A percentile compares a stretch with the other conserved stretches of the same genome.
Evolutionary conservation across 2,329 filamentous ascomycete genomes (phyloP).

Genomic region (Cytospora mali): DNA sequence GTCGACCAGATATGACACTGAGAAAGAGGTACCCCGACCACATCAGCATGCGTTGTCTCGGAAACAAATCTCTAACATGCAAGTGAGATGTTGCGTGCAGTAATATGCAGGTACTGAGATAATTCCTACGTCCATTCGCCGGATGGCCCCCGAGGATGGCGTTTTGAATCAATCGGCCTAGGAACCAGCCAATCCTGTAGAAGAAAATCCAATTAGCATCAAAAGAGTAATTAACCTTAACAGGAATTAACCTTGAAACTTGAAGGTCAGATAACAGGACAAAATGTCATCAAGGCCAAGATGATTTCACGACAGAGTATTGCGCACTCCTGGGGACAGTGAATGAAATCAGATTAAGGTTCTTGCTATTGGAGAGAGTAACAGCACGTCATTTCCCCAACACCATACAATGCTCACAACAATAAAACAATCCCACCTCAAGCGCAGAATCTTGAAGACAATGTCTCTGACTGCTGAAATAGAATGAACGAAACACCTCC

Average conservation of each 20-base stretch:
- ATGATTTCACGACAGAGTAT: slow-evolving; percentile 4
- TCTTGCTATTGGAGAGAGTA: slow-evolving; percentile 13
- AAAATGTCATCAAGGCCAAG: background rate
- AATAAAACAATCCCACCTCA: background rate
- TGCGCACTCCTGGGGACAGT: background rate
- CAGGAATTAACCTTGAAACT: slow-evolving; percentile 7
- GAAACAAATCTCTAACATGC: background rate
- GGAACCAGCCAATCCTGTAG: slow-evolving; percentile 1
- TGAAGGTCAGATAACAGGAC: slow-evolving; percentile 1
- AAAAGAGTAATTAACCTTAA: background rate
- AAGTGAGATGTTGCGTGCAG: background rate
- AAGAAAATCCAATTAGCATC: background rate
- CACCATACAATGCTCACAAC: slow-evolving; percentile 25
- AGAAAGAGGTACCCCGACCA: background rate
- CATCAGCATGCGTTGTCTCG: background rate
- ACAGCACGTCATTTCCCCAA: slow-evolving; percentile 13
- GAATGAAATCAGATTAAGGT: background rate
- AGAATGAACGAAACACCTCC: background rate
- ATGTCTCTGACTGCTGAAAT: background rate
- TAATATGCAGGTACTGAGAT: background rate
- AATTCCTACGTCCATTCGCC: background rate
- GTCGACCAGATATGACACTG: background rate
- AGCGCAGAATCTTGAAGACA: background rate
- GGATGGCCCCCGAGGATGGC: background rate
- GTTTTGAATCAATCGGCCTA: slow-evolving; percentile 14